Percentiles rank a stretch among this genome's conserved stretches.
Conservation (phyloP, 129 eudicot genomes). For the Kitagawia praeruptora region DNA sequence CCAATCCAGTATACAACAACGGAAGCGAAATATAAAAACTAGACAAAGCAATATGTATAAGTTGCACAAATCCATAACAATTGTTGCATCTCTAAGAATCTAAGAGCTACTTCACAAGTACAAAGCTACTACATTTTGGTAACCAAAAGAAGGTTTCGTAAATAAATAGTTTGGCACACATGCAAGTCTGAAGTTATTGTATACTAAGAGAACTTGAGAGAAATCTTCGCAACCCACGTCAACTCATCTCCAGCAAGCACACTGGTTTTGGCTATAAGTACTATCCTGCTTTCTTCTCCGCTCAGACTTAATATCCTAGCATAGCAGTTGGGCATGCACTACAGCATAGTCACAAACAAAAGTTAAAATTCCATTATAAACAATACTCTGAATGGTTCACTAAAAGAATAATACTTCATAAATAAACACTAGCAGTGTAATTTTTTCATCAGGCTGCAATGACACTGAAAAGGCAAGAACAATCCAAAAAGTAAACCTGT, state of each 20-base stretch:
- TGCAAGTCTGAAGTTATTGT: neutral
- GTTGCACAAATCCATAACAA: too few species aligned
- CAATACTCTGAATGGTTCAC: neutral
- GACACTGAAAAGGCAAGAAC: neutral
- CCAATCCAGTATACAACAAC: too few species aligned
- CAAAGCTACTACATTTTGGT: too few species aligned
- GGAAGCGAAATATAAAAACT: too few species aligned
- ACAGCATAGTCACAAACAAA: slow-evolving; percentile 5
- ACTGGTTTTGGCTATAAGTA: slow-evolving; percentile 66
- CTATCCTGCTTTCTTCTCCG: slow-evolving; percentile 63
- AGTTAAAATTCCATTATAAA: neutral
- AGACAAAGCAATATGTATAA: too few species aligned
- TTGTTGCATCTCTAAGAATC: too few species aligned
- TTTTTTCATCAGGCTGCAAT: neutral
- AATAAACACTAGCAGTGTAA: neutral
- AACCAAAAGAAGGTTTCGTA: too few species aligned
- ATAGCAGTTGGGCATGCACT: slow-evolving; percentile 93
- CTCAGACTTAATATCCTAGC: slow-evolving; percentile 82
- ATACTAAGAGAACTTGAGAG: neutral
- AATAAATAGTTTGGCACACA: neutral
- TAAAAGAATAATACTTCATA: neutral
- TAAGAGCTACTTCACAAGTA: too few species aligned
- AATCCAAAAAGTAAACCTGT: neutral
- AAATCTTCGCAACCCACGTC: slow-evolving; percentile 39
- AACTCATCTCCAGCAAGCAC: slow-evolving; percentile 78